Percentiles rank a stretch among this genome's conserved stretches.
phyloP scores from a whole-genome alignment of 345 rosid species.

The Salix caprea region DNA sequence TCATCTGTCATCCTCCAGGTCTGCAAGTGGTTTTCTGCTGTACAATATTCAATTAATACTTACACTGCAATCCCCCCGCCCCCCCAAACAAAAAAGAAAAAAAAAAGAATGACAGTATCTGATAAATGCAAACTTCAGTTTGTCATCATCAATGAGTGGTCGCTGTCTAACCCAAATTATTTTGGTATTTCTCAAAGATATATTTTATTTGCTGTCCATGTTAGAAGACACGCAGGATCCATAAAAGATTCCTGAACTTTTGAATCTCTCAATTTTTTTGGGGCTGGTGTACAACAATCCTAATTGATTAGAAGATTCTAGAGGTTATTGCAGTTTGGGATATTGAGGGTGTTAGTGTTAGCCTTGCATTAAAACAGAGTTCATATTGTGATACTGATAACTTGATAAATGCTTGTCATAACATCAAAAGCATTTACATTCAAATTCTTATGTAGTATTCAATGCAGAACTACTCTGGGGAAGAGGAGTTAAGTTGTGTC shows the following conservation, averaged over 20 bases:
- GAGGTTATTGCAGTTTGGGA: neutral
- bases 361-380: neutral
- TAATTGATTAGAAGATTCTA: neutral
- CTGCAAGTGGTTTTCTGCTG: conserved; percentile 13
- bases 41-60: neutral
- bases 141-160: neutral
- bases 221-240: neutral
- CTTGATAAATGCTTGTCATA: neutral
- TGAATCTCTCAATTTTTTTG: neutral
- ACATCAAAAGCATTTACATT: neutral
- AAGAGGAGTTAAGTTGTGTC: conserved; percentile 92
- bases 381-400: neutral
- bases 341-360: neutral
- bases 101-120: neutral
- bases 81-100: no score
- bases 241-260: neutral
- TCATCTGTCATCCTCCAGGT: conserved; percentile 90
- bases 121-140: neutral
- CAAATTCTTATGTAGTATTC: neutral
- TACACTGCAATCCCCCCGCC: no score
- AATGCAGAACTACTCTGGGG: conserved; percentile 76
- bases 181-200: neutral
- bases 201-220: neutral
- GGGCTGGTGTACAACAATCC: neutral
- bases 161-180: neutral